Evolutionary conservation across 2,329 filamentous ascomycete species (phyloP).

Genomic region (Claviceps citrina): DNA sequence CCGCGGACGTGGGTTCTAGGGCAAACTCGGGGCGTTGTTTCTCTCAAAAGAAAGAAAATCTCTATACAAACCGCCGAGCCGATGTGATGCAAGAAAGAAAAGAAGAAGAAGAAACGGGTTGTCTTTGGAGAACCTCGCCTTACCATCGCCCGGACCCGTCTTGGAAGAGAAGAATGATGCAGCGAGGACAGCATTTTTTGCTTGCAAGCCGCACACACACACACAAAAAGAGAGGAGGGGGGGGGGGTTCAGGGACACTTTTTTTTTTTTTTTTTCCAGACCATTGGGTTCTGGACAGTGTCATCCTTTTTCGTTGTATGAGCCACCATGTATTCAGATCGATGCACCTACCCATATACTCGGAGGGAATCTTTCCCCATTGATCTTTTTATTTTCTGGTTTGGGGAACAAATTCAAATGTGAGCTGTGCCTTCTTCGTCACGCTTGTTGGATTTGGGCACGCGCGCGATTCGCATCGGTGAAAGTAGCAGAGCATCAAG

Average conservation of each 20-base stretch:
- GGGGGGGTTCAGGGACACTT: no score
- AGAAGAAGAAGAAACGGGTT: no score
- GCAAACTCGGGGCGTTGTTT: not conserved
- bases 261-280: conserved; percentile 6
- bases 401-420: no score
- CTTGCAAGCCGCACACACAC: conserved; percentile 5
- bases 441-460: no score
- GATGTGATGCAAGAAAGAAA: conserved; percentile 2
- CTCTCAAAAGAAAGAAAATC: no score
- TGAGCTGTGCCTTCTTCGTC: no score
- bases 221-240: no score
- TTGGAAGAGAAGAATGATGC: not conserved
- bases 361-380: conserved; percentile 1
- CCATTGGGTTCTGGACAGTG: conserved; percentile 1
- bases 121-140: not conserved
- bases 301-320: conserved; percentile 2
- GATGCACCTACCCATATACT: conserved; percentile 2
- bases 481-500: no score
- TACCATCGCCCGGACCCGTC: not conserved
- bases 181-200: no score
- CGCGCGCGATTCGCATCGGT: no score
- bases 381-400: not conserved
- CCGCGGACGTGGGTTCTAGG: conserved; percentile 19
- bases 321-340: not conserved
- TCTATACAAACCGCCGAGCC: no score